Conservation (phyloP, 441 rosid genomes). For the Erodium texanum region DNA sequence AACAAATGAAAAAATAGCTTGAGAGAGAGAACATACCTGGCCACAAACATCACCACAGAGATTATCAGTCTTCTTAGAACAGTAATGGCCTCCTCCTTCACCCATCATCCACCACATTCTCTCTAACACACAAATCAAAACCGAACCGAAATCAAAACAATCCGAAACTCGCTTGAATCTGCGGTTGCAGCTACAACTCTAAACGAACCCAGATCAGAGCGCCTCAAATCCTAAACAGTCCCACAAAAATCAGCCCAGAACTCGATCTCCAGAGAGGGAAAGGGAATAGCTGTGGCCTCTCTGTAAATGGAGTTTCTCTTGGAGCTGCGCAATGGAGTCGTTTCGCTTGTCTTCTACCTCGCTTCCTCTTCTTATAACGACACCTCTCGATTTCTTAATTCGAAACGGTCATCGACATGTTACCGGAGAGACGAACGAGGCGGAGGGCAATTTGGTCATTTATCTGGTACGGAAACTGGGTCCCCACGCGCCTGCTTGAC, state of each 20-base stretch:
- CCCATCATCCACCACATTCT: slow-evolving; percentile 91
- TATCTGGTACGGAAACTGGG: not conserved
- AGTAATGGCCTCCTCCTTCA: slow-evolving; percentile 70
- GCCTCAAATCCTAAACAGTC: not conserved
- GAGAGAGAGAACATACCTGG: not conserved
- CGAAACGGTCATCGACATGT: not conserved
- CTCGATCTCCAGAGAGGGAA: not conserved
- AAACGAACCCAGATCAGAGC: not conserved
- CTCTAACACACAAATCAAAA: not conserved
- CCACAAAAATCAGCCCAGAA: not conserved
- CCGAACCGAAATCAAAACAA: not conserved
- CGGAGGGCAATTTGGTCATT: not conserved
- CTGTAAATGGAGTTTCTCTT: not conserved
- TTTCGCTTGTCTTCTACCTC: slow-evolving; percentile 2
- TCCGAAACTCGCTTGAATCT: not conserved
- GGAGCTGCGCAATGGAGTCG: not conserved
- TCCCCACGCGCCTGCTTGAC: slow-evolving; percentile 2
- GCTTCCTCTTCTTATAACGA: too few relatives aligned
- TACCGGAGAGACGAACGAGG: not conserved
- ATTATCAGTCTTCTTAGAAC: slow-evolving; percentile 82
- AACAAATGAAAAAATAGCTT: not conserved
- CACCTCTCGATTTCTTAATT: too few relatives aligned
- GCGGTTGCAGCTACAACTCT: not conserved
- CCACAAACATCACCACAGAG: slow-evolving; percentile 61
- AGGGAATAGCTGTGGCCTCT: slow-evolving; percentile 4